Evolutionary conservation across 2,329 filamentous ascomycete genomes (phyloP).

Genomic region (Nemania abortiva): DNA sequence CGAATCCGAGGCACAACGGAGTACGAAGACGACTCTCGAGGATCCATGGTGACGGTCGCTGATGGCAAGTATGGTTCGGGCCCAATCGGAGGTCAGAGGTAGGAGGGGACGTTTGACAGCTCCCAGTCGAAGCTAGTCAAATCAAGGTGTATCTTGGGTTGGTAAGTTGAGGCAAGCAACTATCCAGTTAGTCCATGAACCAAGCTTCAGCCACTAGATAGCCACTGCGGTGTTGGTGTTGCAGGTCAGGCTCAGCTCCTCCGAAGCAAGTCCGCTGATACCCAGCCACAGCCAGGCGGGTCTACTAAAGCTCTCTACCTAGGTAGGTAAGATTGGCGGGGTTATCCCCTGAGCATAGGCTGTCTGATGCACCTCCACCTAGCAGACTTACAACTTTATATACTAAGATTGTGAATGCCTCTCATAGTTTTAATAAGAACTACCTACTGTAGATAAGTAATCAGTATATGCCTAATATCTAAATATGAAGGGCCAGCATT

Average conservation of each 20-base stretch:
- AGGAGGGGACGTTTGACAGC: slow-evolving; percentile 28
- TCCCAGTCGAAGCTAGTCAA: slow-evolving; percentile 23
- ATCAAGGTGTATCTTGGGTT: slow-evolving; percentile 13
- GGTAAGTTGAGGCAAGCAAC: slow-evolving; percentile 30
- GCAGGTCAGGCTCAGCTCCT: background rate
- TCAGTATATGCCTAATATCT: no score
- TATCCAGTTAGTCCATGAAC: background rate
- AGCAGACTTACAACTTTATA: no score
- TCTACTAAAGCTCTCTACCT: background rate
- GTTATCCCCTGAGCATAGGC: background rate
- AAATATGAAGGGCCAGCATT: no score
- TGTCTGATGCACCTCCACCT: background rate
- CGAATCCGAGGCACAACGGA: slow-evolving; percentile 74
- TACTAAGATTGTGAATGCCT: no score
- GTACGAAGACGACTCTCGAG: slow-evolving; percentile 70
- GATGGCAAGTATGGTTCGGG: slow-evolving; percentile 14
- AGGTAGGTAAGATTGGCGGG: background rate
- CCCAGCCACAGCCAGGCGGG: slow-evolving; percentile 32
- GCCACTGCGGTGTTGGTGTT: slow-evolving; percentile 30
- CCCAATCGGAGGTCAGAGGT: slow-evolving; percentile 16
- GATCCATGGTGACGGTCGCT: slow-evolving; percentile 57
- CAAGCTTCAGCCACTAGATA: slow-evolving; percentile 38
- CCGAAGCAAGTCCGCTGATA: slow-evolving; percentile 26
- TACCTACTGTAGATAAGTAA: no score
- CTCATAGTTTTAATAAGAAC: no score